phyloP scores from a whole-genome alignment of 495 filamentous ascomycete species.

The Xeromyces bisporus region DNA sequence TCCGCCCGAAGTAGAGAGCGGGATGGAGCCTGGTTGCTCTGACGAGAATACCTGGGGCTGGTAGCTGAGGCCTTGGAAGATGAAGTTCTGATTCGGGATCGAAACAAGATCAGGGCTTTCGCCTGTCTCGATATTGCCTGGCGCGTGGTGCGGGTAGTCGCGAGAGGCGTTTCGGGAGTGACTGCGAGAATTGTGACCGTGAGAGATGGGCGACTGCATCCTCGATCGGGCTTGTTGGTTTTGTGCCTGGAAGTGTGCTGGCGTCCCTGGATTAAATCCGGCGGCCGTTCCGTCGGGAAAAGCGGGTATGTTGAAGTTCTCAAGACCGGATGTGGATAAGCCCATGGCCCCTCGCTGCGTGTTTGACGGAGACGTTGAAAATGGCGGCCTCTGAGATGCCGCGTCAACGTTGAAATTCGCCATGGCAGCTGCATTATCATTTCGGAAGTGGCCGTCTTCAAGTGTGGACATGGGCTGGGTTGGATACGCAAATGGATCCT shows the following conservation, averaged over 20 bases:
- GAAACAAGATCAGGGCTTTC: constrained; percentile 31
- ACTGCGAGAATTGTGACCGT: not conserved
- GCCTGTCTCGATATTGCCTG: constrained; percentile 13
- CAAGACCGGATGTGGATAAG: constrained; percentile 12
- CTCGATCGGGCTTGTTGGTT: constrained; percentile 16
- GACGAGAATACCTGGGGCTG: constrained; percentile 12
- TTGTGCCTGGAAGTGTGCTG: constrained; percentile 2
- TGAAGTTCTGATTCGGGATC: constrained; percentile 28
- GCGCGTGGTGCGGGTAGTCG: constrained; percentile 14
- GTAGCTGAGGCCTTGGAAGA: constrained; percentile 29
- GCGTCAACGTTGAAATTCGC: not conserved
- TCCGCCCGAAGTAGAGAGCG: constrained; percentile 7
- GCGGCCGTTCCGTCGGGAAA: constrained; percentile 10
- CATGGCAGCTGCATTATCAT: constrained; percentile 12
- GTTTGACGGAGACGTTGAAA: constrained; percentile 5
- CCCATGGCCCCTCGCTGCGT: constrained; percentile 4
- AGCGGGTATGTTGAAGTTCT: constrained; percentile 15
- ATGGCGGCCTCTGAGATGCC: too few species aligned
- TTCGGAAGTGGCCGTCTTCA: constrained; percentile 34
- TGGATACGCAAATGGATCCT: constrained; percentile 80
- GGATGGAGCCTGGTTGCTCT: constrained; percentile 4
- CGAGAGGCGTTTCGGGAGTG: not conserved
- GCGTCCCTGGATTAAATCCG: not conserved
- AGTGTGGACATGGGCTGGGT: constrained; percentile 60
- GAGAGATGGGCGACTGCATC: constrained; percentile 20